Conservation (phyloP, 768 basidiomycete species). For the Tricholoma sp. region DNA sequence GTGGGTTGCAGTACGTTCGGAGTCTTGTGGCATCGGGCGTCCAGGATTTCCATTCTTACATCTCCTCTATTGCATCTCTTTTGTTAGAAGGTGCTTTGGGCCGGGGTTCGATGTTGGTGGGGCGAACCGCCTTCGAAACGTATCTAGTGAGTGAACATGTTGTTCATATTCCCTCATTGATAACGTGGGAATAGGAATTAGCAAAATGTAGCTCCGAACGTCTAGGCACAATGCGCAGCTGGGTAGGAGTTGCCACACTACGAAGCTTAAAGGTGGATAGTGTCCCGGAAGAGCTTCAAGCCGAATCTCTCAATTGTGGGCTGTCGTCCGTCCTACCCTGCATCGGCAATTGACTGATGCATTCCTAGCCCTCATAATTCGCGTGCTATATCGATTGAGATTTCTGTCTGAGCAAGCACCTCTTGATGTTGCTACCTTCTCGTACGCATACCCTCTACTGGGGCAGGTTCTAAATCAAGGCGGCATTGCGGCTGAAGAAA, state of each 20-base stretch:
- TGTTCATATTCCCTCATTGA: not conserved
- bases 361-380: constrained; percentile 62
- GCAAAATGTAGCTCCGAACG: constrained; percentile 71
- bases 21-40: constrained; percentile 49
- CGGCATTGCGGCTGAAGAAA: constrained; percentile 59
- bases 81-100: constrained; percentile 64
- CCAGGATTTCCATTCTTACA: constrained; percentile 49
- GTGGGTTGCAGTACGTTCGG: constrained; percentile 66
- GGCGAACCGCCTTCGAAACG: constrained; percentile 58
- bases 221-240: constrained; percentile 58
- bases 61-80: constrained; percentile 53
- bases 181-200: constrained; percentile 43
- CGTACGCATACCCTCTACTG: constrained; percentile 74
- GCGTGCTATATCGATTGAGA: constrained; percentile 81
- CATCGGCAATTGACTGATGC: not conserved
- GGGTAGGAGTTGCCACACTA: constrained; percentile 82
- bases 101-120: constrained; percentile 58
- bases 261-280: constrained; percentile 60
- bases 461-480: constrained; percentile 62
- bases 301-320: constrained; percentile 65
- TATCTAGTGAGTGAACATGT: constrained; percentile 59
- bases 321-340: constrained; percentile 4
- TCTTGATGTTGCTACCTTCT: constrained; percentile 83
- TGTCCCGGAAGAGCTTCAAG: constrained; percentile 67
- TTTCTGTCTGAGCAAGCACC: constrained; percentile 76